Evolutionary conservation across 1,139 yeast species (phyloP).

Genomic region (Saccharomycopsis crataegensis): DNA sequence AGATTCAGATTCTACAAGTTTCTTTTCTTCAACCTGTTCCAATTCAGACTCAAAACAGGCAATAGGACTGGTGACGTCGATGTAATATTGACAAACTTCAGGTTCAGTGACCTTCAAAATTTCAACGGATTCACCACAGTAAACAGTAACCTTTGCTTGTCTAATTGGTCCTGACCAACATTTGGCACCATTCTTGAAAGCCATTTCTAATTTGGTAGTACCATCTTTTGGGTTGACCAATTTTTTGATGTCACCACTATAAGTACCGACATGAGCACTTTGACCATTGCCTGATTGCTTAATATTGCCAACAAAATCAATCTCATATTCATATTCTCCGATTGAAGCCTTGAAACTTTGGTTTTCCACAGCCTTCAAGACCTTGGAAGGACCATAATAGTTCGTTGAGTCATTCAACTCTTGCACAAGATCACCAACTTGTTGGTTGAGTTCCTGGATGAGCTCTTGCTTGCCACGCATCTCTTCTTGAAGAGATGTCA

Average conservation of each 20-base stretch:
- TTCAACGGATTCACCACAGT: constrained; percentile 56
- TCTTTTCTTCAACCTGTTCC: constrained; percentile 2
- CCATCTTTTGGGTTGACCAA: constrained; percentile 26
- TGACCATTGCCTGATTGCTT: constrained; percentile 49
- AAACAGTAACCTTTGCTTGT: constrained; percentile 54
- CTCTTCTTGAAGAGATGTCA: constrained; percentile 10
- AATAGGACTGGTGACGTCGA: constrained; percentile 59
- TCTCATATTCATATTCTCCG: constrained; percentile 66
- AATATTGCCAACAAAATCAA: constrained; percentile 52
- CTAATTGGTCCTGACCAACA: constrained; percentile 97
- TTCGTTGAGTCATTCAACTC: constrained; percentile 22
- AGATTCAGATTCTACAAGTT: background rate
- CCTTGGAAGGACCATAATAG: constrained; percentile 57
- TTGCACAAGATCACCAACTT: constrained; percentile 19
- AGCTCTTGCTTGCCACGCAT: constrained; percentile 9
- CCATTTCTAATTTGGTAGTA: constrained; percentile 33
- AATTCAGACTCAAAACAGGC: constrained; percentile 42
- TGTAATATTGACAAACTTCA: constrained; percentile 73
- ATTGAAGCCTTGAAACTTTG: constrained; percentile 41
- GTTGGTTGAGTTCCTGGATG: constrained; percentile 22
- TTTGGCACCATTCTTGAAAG: constrained; percentile 59
- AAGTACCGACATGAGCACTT: constrained; percentile 48
- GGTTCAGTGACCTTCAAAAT: constrained; percentile 73
- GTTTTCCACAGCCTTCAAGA: constrained; percentile 51
- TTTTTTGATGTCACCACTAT: constrained; percentile 26